Conservation (phyloP, 83 land plant genomes). For the Diphasiastrum complanatum region DNA sequence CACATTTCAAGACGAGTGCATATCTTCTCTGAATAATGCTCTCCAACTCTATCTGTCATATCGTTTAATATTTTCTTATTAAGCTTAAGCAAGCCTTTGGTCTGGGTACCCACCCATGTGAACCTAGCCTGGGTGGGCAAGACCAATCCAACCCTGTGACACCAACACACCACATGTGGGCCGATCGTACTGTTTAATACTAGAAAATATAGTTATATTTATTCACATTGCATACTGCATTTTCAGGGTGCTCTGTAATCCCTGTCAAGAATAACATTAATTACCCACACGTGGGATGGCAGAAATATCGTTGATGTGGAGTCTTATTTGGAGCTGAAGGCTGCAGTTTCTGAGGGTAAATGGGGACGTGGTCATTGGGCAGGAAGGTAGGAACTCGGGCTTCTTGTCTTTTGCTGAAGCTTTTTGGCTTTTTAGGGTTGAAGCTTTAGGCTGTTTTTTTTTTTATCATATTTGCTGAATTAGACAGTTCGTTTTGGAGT, state of each 20-base stretch:
- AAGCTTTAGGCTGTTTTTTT: neutral
- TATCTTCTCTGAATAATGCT: neutral
- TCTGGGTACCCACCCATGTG: too few relatives aligned
- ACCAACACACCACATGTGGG: too few relatives aligned
- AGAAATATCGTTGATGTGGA: conserved; percentile 91
- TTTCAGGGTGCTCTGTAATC: too few relatives aligned
- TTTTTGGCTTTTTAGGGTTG: neutral
- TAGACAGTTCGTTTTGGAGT: neutral
- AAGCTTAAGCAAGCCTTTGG: too few relatives aligned
- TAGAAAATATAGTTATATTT: too few relatives aligned
- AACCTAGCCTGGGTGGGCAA: too few relatives aligned
- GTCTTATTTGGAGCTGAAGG: conserved; percentile 79
- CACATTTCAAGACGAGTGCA: conserved; percentile 72
- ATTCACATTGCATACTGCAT: too few relatives aligned
- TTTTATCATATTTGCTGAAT: neutral
- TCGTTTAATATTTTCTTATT: neutral
- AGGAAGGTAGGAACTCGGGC: conserved; percentile 50
- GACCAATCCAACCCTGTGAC: too few relatives aligned
- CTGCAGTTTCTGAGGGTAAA: conserved; percentile 67
- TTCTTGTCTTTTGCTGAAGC: neutral
- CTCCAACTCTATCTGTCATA: neutral
- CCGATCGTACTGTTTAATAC: too few relatives aligned
- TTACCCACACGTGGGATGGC: too few relatives aligned
- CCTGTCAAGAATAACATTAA: too few relatives aligned
- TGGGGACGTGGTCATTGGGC: conserved; percentile 99